Conservation (phyloP, 345 rosid species). For the Eucalyptus fibrosa region DNA sequence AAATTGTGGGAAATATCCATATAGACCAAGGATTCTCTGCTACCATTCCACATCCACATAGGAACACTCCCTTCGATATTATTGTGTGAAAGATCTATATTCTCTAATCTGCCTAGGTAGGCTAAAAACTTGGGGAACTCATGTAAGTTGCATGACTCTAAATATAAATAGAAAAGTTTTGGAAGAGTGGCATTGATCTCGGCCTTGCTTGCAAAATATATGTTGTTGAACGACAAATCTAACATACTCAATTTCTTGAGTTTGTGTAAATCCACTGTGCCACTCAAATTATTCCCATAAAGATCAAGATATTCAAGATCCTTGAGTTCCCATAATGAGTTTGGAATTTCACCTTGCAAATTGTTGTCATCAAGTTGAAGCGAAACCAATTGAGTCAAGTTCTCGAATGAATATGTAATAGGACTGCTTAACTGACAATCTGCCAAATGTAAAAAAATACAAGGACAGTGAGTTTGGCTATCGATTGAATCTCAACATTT, state of each 20-base stretch:
- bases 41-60: no score
- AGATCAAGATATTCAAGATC: fast-evolving
- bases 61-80: no score
- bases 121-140: no score
- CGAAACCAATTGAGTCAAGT: not conserved
- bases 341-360: not conserved
- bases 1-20: not conserved
- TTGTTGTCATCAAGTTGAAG: fast-evolving
- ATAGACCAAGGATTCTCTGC: fast-evolving
- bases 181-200: not conserved
- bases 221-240: not conserved
- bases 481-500: no score
- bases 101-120: fast-evolving
- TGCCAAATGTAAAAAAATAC: not conserved
- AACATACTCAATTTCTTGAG: not conserved
- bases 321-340: not conserved
- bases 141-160: no score
- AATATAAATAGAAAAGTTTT: fast-evolving
- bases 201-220: fast-evolving
- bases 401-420: not conserved
- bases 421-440: not conserved
- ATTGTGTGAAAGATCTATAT: fast-evolving
- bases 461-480: not conserved
- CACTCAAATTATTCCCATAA: fast-evolving
- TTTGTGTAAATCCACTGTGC: not conserved